These are phyloP conservation scores for Pseudogymnoascus sp. DNA, from an alignment of 2,329 filamentous ascomycete species.

Conservation along the genomic window DNA sequence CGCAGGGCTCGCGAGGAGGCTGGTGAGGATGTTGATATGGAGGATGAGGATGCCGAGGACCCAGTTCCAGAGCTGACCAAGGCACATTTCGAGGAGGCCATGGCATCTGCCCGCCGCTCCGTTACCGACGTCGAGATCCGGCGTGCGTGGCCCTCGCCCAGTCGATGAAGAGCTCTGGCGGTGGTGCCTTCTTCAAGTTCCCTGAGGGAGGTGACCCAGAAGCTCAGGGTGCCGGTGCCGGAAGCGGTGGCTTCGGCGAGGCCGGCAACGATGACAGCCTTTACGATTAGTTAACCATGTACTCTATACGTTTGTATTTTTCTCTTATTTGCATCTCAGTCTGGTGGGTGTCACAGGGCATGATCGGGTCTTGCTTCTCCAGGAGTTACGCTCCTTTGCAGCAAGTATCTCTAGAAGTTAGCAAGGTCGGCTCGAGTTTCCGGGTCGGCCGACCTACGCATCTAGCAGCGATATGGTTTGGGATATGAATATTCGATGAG, in stretches of 20 bases:
- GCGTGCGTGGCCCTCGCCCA: conserved; percentile 94
- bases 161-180: conserved; percentile 97
- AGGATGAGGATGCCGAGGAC: conserved; percentile 76
- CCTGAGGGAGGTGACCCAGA: conserved; percentile 58
- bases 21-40: conserved; percentile 75
- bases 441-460: background rate
- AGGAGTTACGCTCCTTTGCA: background rate
- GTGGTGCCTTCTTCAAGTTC: conserved; percentile 98
- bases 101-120: conserved; percentile 87
- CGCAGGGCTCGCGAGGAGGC: conserved; percentile 81
- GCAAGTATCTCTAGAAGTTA: conserved; percentile 5
- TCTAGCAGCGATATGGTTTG: conserved; percentile 7
- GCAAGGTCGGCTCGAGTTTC: background rate
- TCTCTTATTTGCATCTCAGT: conserved; percentile 15
- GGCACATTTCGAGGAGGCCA: conserved; percentile 97
- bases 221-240: conserved; percentile 58
- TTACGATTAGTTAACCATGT: conserved; percentile 65
- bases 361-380: conserved; percentile 9
- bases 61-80: conserved; percentile 93
- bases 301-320: conserved; percentile 24
- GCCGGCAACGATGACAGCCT: conserved; percentile 93
- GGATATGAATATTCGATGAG: conserved; percentile 9
- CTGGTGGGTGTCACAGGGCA: conserved; percentile 8
- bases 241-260: conserved; percentile 67
- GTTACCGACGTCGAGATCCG: conserved; percentile 96